Evolutionary conservation across 495 filamentous ascomycete species (phyloP), one percentile per base, ranked within the genome.

Genomic region (Aspergillus ellipticus): DNA sequence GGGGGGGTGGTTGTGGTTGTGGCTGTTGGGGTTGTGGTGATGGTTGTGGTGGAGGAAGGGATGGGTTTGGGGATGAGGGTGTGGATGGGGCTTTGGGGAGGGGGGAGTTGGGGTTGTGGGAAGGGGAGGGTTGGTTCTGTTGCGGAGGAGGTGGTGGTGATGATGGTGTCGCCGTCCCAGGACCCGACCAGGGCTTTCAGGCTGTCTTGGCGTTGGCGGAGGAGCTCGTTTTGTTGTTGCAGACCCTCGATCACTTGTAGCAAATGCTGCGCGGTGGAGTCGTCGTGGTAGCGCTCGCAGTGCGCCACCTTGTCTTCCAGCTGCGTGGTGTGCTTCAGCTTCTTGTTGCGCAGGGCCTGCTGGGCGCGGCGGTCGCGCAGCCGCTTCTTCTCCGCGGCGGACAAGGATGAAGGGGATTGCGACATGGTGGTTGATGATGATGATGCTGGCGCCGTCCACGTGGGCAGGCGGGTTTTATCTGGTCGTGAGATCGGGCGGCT

Each of bases 351-450:
- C 3, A 68, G 56, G n/a, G 49, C 66, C 37, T 68, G 61, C 31
- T 70, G 67, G 4, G 67, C 62, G 1, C 63, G 59, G 15, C 67
- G 63, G 45, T 70, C 67, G 28, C 67, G 61, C 6, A 65, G 51
- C 16, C 67, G 61, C 15, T 70, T 70, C 43, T 61, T 62, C 61
- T 68, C 50, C 48, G 52, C 22, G 1, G 41, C 58, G 55, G 57
- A 52, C 49, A 50, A 17, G 22, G 37, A 8, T 4, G 10, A 33
- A 7, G n/a, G 24, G 24, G 24, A 28, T 28, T n/a, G 5, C 4
- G 35, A 39, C 35, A 39, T 39, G 33, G 9, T 10, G 8, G 33
- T 37, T 37, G 35, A 39, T 39, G 35, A 5, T 39, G 35, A 5
- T 28, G 24, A 7, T 28, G 24, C 24, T 28, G 24, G 24, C 24